Conservation (phyloP, 2,329 filamentous ascomycete species). For the Didymella lethalis region DNA sequence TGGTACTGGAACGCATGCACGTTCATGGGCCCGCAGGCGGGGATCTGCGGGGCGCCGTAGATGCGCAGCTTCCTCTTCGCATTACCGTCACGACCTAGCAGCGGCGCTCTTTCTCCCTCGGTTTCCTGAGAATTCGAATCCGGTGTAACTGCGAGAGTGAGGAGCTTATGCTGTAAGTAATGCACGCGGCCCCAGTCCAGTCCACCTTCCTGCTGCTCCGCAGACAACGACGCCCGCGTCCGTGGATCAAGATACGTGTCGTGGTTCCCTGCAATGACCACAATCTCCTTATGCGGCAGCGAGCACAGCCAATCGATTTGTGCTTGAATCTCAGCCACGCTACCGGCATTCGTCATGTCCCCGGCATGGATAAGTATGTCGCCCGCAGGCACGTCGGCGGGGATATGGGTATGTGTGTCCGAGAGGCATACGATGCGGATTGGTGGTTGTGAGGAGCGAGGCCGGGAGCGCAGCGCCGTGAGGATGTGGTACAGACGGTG, state of each 20-base stretch:
- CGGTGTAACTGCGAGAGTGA: constrained; percentile 64
- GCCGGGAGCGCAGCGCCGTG: constrained; percentile 71
- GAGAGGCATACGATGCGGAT: constrained; percentile 87
- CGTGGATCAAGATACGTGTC: constrained; percentile 82
- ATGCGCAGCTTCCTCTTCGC: constrained; percentile 66
- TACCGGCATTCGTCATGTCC: constrained; percentile 80
- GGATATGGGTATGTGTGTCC: constrained; percentile 78
- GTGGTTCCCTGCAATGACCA: constrained; percentile 88
- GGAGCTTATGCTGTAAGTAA: constrained; percentile 76
- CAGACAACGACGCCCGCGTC: constrained; percentile 59
- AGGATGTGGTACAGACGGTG: constrained; percentile 70
- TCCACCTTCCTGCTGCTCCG: constrained; percentile 62
- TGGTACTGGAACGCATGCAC: constrained; percentile 82
- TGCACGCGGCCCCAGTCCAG: constrained; percentile 73
- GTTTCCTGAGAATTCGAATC: not conserved
- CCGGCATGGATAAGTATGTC: constrained; percentile 91
- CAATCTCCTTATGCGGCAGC: constrained; percentile 79
- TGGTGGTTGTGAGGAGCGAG: constrained; percentile 64
- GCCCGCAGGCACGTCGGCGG: constrained; percentile 71
- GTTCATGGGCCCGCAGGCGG: constrained; percentile 70
- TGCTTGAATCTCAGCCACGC: constrained; percentile 75
- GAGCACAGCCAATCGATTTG: constrained; percentile 82
- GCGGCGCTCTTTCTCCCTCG: constrained; percentile 26
- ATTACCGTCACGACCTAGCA: constrained; percentile 24
- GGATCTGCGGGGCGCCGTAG: constrained; percentile 84